Conservation (phyloP, 2,329 filamentous ascomycete species). For the Gliomastix tumulicola region DNA sequence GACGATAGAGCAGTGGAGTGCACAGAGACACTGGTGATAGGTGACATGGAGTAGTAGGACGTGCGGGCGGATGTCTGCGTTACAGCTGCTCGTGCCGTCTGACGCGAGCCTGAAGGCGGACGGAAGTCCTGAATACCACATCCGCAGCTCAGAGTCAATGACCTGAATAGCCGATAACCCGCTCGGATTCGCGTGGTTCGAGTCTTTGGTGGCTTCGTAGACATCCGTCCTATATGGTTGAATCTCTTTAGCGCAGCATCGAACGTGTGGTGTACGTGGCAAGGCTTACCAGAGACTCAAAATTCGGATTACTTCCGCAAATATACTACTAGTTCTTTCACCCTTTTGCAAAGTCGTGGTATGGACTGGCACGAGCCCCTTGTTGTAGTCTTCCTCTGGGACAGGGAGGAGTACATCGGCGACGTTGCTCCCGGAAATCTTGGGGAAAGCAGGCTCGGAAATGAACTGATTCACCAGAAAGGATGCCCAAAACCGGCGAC, state of each 20-base stretch:
- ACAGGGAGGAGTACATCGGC: neutral
- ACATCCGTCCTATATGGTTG: neutral
- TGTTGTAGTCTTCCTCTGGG: neutral
- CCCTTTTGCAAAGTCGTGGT: neutral
- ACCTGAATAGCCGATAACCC: neutral
- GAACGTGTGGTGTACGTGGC: neutral
- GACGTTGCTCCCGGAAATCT: neutral
- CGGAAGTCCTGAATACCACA: neutral
- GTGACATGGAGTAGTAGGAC: neutral
- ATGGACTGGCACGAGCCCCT: neutral
- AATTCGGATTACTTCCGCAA: neutral
- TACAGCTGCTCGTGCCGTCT: neutral
- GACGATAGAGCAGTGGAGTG: neutral
- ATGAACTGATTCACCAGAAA: slow-evolving; percentile 1
- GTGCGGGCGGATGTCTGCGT: neutral
- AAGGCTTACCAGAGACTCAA: neutral
- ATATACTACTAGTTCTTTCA: neutral
- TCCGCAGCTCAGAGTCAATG: neutral
- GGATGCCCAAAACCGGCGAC: neutral
- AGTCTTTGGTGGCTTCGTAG: neutral
- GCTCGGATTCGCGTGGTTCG: neutral
- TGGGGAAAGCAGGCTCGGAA: neutral
- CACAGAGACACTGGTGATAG: neutral
- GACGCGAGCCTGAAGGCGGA: neutral
- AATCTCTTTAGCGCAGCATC: neutral